Base-by-base conservation (phyloP, 1,139 yeast genomes). In the Yamadazyma oceani region DNA sequence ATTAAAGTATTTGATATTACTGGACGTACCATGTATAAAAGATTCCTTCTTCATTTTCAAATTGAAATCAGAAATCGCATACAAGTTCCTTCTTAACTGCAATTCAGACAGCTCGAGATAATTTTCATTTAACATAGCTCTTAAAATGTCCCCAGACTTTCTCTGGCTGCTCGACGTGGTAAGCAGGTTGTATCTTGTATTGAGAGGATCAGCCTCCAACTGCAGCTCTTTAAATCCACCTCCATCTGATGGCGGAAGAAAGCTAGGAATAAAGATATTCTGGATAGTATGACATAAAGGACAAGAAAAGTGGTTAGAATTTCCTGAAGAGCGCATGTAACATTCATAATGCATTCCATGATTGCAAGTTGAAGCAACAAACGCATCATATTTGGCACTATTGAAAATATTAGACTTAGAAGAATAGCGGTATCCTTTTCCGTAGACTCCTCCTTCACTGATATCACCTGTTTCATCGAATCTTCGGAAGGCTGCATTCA, bases 331-430 rank as follows among this genome's bases (percentile, higher is more conserved):
- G 52, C 53, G 40, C 19, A 53, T 57, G 53, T 70, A 78, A 55
- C 94, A 85, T 11, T 57, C 51, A 44, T 62, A 69, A 55, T 84
- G 94, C 62, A 83, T 73, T 8, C 79, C 80, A 58, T 84, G 94
- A 16, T 85, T 82, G 62, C 92, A 84, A 2, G 86, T 79, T 3
- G 76, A 64, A 13, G 74, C 62, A 4, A 78, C 80, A 27, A 62
- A 41, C 8, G 60, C 57, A 34, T 46, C 47, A 37, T 48, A 42
- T 19, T 35, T 43, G 6, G 42, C 37, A 17, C 43, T 44, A 25
- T 44, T 46, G 17, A 43, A 39, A 10, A 23, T 16, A 5, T 33
- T 40, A 8, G 27, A 21, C 10, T 42, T 41, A 23, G 21, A 30
- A 12, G 32, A 21, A 35, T 52, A 49, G 2, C 43, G 43, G 39